These are phyloP conservation scores for Xenosphaeropsis pyriputrescens DNA, from an alignment of 2,329 filamentous ascomycete species.

Conservation along the genomic window DNA sequence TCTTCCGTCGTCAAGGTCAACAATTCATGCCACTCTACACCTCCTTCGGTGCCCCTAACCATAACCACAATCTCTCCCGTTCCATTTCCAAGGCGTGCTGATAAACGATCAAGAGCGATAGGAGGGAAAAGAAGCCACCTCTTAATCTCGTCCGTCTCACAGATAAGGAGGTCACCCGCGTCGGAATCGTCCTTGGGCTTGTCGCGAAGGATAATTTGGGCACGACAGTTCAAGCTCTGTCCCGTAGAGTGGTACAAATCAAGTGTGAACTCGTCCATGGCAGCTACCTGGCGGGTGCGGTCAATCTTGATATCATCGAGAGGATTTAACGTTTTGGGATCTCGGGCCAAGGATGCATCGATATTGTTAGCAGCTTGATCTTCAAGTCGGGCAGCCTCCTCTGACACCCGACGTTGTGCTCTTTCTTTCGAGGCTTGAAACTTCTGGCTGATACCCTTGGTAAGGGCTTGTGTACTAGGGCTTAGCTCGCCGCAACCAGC, in stretches of 20 bases:
- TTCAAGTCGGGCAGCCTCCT: constrained; percentile 58
- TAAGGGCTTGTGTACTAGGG: constrained; percentile 23
- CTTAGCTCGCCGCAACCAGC: constrained; percentile 8
- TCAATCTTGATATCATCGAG: constrained; percentile 60
- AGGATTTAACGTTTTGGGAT: constrained; percentile 62
- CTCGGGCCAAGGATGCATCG: constrained; percentile 66
- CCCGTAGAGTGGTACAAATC: constrained; percentile 79
- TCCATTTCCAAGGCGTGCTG: constrained; percentile 61
- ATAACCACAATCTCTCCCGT: constrained; percentile 69
- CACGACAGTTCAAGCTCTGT: constrained; percentile 75
- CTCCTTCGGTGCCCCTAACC: constrained; percentile 57
- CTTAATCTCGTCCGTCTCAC: constrained; percentile 66
- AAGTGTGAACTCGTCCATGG: constrained; percentile 81
- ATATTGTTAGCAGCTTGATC: constrained; percentile 80
- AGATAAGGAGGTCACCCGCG: constrained; percentile 77
- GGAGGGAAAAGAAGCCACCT: constrained; percentile 86
- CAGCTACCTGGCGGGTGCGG: constrained; percentile 65
- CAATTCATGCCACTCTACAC: constrained; percentile 69
- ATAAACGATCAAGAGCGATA: constrained; percentile 56
- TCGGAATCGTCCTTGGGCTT: constrained; percentile 52
- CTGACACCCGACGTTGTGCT: constrained; percentile 58
- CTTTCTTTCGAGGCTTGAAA: constrained; percentile 57
- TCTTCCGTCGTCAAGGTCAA: constrained; percentile 58
- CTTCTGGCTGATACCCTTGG: constrained; percentile 20
- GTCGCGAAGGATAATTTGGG: constrained; percentile 78